Evolutionary conservation across 208 protist species (phyloP), one percentile per base, ranked within the genome.

Genomic region (Trypanosoma mega): DNA sequence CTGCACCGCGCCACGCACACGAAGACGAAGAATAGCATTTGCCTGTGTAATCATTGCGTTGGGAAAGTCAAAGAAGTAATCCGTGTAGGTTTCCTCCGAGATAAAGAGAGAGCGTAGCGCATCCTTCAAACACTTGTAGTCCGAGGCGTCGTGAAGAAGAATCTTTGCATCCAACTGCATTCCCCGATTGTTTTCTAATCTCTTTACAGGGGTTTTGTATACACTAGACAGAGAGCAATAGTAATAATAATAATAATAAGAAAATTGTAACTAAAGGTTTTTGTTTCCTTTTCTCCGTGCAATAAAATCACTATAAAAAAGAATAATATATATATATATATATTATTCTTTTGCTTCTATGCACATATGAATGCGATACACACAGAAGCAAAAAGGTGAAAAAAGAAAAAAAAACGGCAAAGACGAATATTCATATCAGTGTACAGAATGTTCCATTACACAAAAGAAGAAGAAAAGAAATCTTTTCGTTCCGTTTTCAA

Each of bases 151-250:
- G n/a, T 74, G 55, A 20, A 93, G 72, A 27, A 69, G 61, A n/a
- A 90, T 44, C 55, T 93, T 93, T 27, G 79, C 74, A 45, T 82
- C 81, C 3, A 89, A 24, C 52, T 87, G 69, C 81, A 93, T 93
- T 48, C 36, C 3, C 47, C 30, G 20, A 29, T 12, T 30, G 1
- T 29, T 63, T 27, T 39, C 12, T 50, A 4, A 3, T 27, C 26
- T 56, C 24, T 50, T 4, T 14, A 7, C 4, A 49, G 11, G 31
- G 47, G 14, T 55, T 9, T 55, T n/a, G n/a, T n/a, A n/a, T n/a
- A n/a, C n/a, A n/a, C n/a, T 31, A 33, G 23, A 53, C 7, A 9
- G 48, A 20, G 6, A 31, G 11, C 34, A 33, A 53, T 27, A n/a
- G n/a, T n/a, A n/a, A n/a, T n/a, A n/a, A n/a, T n/a, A n/a, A n/a